A percentile compares a stretch with the other conserved stretches of the same genome.
These are phyloP conservation scores for Ceratocystis huliohia DNA, from an alignment of 2,329 filamentous ascomycete species.

Conservation along the genomic window DNA sequence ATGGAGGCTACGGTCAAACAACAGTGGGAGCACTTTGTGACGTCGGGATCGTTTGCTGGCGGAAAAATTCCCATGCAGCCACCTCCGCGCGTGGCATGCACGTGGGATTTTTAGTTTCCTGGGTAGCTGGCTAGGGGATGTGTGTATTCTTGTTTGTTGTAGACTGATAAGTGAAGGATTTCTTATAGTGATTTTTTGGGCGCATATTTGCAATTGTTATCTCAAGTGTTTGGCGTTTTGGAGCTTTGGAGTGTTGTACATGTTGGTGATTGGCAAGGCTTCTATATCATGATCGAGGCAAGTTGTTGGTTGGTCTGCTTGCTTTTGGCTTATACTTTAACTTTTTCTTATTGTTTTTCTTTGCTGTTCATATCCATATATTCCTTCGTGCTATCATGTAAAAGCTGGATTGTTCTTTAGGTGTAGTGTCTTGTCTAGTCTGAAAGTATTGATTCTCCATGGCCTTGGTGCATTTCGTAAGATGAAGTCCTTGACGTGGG, in stretches of 20 bases:
- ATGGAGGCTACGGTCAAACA: slow-evolving; percentile 50
- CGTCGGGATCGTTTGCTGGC: slow-evolving; percentile 55
- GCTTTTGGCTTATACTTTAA: no score
- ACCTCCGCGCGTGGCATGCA: slow-evolving; percentile 62
- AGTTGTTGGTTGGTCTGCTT: not conserved
- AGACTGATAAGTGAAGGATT: not conserved
- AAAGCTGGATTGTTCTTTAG: no score
- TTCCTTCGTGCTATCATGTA: no score
- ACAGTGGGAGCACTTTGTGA: slow-evolving; percentile 51
- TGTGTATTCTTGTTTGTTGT: not conserved
- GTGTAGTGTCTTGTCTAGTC: no score
- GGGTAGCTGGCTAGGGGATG: not conserved
- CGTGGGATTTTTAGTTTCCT: slow-evolving; percentile 51
- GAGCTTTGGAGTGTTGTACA: not conserved
- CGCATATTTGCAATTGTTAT: slow-evolving; percentile 9
- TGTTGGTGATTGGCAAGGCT: not conserved
- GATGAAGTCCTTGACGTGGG: not conserved
- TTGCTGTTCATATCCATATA: no score
- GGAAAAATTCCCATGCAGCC: slow-evolving; percentile 65
- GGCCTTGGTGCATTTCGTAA: no score
- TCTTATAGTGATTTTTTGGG: slow-evolving; percentile 6
- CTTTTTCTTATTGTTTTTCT: no score
- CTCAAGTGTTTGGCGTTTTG: slow-evolving; percentile 9
- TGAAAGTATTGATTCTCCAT: no score
- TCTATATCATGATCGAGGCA: not conserved